Base-by-base conservation (phyloP, 495 filamentous ascomycete genomes). In the Penicillium turbatum region DNA sequence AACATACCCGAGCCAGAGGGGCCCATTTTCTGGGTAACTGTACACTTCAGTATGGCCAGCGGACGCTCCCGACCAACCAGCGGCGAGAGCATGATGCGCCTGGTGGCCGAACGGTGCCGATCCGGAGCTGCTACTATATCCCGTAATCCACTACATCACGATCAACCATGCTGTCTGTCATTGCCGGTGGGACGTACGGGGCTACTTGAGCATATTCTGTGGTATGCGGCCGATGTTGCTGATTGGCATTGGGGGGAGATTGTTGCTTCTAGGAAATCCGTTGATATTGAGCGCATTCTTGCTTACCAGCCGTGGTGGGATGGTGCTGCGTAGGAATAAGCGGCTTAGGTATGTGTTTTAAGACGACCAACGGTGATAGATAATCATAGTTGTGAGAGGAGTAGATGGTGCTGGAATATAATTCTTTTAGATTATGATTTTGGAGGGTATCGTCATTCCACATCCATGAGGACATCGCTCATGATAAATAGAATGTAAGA, bases 391-490 rank as follows among this genome's bases (percentile, higher is more conserved):
- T n/a, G n/a, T n/a, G n/a, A n/a, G n/a, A n/a, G n/a, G n/a, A n/a
- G n/a, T n/a, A n/a, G n/a, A n/a, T n/a, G n/a, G n/a, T n/a, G n/a
- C n/a, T n/a, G n/a, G n/a, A n/a, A 24, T 24, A 4, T 24, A 4
- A 24, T 24, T 2, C 21, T 24, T 24, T 24, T 24, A n/a, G 21
- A 24, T 24, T 24, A n/a, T 24, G 21, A n/a, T n/a, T 24, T 24
- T 24, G 2, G 21, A 2, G 21, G 21, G 2, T 24, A 16, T 32
- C 2, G 12, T 72, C 64, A 70, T 59, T 77, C 72, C 24, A 71
- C 65, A 56, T 76, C 73, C 64, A 75, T 74, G 36, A 81, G 61
- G 21, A 76, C 77, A 68, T 79, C 78, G 55, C 77, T 79, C 76
- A 81, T 79, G 15, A 79, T 79, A 48, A 76, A 70, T 17, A 79